These are phyloP conservation scores for Phialemonium atrogriseum DNA, from an alignment of 2,329 filamentous ascomycete genomes.

Conservation along the genomic window DNA sequence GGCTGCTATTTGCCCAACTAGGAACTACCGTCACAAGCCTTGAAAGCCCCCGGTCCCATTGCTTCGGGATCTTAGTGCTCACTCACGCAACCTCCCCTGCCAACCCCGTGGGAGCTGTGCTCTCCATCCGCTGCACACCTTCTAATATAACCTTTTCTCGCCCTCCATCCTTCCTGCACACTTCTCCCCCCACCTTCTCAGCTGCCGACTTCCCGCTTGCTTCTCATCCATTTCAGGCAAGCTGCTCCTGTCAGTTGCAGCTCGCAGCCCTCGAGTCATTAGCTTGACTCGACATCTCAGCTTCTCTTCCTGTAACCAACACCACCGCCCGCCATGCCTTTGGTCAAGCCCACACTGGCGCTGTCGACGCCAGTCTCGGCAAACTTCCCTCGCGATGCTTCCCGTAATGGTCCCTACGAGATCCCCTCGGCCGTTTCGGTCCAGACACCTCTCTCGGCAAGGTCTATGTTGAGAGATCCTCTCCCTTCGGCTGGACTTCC, in stretches of 20 bases:
- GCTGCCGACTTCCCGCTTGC: conserved; percentile 24
- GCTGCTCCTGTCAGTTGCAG: conserved; percentile 22
- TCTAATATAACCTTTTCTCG: conserved; percentile 20
- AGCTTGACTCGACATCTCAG: conserved; percentile 28
- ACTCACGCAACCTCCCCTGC: conserved; percentile 12
- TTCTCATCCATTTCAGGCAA: conserved; percentile 19
- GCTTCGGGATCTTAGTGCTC: conserved; percentile 14
- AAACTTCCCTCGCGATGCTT: conserved; percentile 41
- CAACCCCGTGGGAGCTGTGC: conserved; percentile 12
- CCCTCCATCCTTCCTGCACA: conserved; percentile 16
- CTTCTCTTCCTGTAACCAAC: conserved; percentile 8
- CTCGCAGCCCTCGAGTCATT: conserved; percentile 32
- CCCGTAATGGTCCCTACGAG: conserved; percentile 32
- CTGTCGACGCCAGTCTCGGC: conserved; percentile 55
- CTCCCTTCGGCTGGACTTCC: conserved; percentile 30
- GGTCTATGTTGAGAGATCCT: conserved; percentile 28
- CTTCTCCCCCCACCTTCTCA: conserved; percentile 20
- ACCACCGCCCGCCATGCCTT: conserved; percentile 35
- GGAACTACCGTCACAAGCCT: conserved; percentile 9
- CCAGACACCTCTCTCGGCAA: conserved; percentile 59
- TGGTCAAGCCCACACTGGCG: conserved; percentile 45
- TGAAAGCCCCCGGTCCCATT: conserved; percentile 14
- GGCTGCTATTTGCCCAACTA: conserved; percentile 11
- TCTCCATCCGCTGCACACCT: conserved; percentile 4
- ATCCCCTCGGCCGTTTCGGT: conserved; percentile 48